phyloP scores from a whole-genome alignment of 2,329 filamentous ascomycete species.

The Ophiostoma populinum region DNA sequence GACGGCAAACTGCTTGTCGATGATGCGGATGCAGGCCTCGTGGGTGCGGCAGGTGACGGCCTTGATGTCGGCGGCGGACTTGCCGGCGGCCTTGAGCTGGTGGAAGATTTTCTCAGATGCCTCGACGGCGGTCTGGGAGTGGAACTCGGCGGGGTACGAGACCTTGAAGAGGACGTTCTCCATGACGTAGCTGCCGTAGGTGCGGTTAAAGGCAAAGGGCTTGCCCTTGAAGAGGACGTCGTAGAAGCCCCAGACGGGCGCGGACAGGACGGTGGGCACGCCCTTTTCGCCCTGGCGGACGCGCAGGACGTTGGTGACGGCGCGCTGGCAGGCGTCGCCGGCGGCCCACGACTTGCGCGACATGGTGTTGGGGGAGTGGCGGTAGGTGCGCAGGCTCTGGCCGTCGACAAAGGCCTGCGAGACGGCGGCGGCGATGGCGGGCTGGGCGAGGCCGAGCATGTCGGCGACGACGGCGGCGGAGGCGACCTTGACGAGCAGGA shows the following conservation, averaged over 20 bases:
- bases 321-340: conserved; percentile 91
- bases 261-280: conserved; percentile 80
- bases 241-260: conserved; percentile 95
- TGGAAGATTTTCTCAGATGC: conserved; percentile 77
- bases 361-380: conserved; percentile 98
- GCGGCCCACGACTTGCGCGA: conserved; percentile 98
- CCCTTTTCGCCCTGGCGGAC: conserved; percentile 83
- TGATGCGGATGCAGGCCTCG: conserved; percentile 96
- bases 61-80: conserved; percentile 88
- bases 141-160: conserved; percentile 72
- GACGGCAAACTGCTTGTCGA: conserved; percentile 78
- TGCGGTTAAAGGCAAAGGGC: conserved; percentile 88
- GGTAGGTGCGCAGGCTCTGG: conserved; percentile 88
- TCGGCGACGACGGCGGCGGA: conserved; percentile 87
- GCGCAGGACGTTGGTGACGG: conserved; percentile 80
- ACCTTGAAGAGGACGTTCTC: conserved; percentile 99
- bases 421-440: conserved; percentile 86
- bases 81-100: conserved; percentile 68
- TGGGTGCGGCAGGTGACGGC: conserved; percentile 86
- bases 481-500: conserved; percentile 94
- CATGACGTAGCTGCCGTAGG: conserved; percentile 98
- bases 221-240: conserved; percentile 95
- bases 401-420: conserved; percentile 97
- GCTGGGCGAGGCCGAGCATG: conserved; percentile 78
- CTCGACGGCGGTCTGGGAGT: conserved; percentile 96